These are phyloP conservation scores for Fibroporia radiculosa DNA, from an alignment of 768 basidiomycete genomes.

Conservation along the genomic window DNA sequence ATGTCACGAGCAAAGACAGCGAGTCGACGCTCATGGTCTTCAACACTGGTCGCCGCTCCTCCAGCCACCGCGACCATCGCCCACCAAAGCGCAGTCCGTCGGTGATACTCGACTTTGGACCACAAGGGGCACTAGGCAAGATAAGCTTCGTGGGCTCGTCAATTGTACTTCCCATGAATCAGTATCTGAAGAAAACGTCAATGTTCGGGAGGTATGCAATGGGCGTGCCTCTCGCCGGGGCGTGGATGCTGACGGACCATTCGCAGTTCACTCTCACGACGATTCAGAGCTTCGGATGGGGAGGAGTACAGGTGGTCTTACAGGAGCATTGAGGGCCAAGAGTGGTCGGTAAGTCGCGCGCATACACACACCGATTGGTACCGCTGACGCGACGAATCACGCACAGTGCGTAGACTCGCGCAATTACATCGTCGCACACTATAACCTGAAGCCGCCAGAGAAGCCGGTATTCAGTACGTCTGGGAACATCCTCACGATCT, in stretches of 20 bases:
- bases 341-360: slow-evolving; percentile 63
- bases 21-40: slow-evolving; percentile 46
- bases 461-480: slow-evolving; percentile 52
- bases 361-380: background rate
- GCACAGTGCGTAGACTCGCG: slow-evolving; percentile 47
- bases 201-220: slow-evolving; percentile 51
- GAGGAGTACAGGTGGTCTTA: slow-evolving; percentile 65
- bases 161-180: slow-evolving; percentile 48
- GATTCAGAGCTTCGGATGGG: slow-evolving; percentile 63
- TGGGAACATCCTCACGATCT: slow-evolving; percentile 54
- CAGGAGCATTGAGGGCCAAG: slow-evolving; percentile 46
- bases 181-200: slow-evolving; percentile 55
- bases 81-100: slow-evolving; percentile 47
- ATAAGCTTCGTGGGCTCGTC: slow-evolving; percentile 42
- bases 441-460: slow-evolving; percentile 48
- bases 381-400: slow-evolving; percentile 1
- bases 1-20: background rate
- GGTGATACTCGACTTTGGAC: slow-evolving; percentile 52
- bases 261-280: slow-evolving; percentile 55
- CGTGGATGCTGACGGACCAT: slow-evolving; percentile 3
- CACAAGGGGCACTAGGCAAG: slow-evolving; percentile 50
- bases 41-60: slow-evolving; percentile 57
- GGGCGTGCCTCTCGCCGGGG: background rate
- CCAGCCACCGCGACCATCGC: slow-evolving; percentile 43
- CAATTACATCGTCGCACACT: slow-evolving; percentile 55